phyloP scores from a whole-genome alignment of 2,329 filamentous ascomycete species.

The Aphanoascus verrucosus region DNA sequence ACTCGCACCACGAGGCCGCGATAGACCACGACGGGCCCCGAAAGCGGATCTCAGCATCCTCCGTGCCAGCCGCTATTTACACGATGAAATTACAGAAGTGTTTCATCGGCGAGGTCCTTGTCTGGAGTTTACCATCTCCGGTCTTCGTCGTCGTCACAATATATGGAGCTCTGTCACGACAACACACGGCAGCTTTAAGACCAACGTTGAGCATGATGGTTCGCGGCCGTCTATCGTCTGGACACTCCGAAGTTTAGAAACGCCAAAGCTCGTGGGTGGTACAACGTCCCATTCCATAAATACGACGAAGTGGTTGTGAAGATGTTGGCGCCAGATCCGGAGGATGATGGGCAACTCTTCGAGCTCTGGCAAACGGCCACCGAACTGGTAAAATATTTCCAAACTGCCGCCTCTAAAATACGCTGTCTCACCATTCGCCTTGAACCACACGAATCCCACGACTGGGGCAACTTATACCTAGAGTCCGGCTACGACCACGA shows the following conservation, averaged over 20 bases:
- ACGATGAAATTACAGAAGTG: constrained; percentile 6
- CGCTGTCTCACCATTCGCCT: constrained; percentile 4
- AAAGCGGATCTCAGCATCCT: constrained; percentile 11
- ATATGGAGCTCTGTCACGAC: background rate
- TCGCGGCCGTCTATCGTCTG: background rate
- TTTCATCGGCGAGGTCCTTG: constrained; percentile 1
- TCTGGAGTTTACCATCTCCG: background rate
- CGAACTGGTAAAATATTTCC: background rate
- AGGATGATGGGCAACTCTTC: background rate
- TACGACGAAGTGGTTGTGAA: constrained; percentile 5
- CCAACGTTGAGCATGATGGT: background rate
- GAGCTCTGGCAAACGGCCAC: constrained; percentile 6
- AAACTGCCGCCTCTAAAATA: background rate
- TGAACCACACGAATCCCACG: background rate
- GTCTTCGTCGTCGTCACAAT: background rate
- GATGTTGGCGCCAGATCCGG: constrained; percentile 8
- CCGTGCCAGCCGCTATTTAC: constrained; percentile 1
- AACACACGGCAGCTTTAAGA: background rate
- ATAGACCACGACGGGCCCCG: constrained; percentile 16
- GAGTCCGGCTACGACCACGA: background rate
- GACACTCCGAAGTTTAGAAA: background rate
- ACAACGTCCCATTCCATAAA: constrained; percentile 9
- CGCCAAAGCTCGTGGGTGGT: constrained; percentile 3
- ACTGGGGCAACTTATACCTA: background rate
- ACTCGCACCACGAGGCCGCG: background rate